A percentile compares a stretch with the other conserved stretches of the same genome.
Evolutionary conservation across 257 asterid species (phyloP).

Genomic region (Ilex aquifolium): DNA sequence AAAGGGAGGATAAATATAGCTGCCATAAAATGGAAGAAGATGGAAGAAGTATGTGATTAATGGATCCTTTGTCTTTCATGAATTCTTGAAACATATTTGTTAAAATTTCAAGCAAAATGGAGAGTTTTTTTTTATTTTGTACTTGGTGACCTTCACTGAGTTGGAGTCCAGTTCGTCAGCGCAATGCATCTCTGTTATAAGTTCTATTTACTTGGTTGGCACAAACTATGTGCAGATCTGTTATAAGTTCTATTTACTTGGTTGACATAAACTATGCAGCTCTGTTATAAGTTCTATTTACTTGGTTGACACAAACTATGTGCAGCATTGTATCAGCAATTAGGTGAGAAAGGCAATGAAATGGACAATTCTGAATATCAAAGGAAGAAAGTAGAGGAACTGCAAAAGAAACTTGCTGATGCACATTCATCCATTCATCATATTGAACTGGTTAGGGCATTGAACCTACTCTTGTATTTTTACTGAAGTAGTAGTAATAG

Average conservation of each 20-base stretch:
- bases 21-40: too few relatives aligned
- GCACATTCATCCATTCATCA: conserved; percentile 69
- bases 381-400: conserved; percentile 65
- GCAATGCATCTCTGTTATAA: too few relatives aligned
- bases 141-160: neutral
- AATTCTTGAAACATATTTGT: too few relatives aligned
- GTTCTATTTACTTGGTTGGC: neutral
- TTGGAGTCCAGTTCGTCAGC: neutral
- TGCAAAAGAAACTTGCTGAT: conserved; percentile 58
- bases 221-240: too few relatives aligned
- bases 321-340: conserved; percentile 79
- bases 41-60: too few relatives aligned
- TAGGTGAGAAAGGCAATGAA: conserved; percentile 72
- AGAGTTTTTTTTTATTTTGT: too few relatives aligned
- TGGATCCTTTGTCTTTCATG: neutral
- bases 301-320: neutral
- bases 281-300: neutral
- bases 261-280: neutral
- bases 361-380: conserved; percentile 65
- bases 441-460: conserved; percentile 54
- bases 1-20: too few relatives aligned
- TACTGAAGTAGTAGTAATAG: neutral
- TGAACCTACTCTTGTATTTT: neutral
- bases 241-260: neutral
- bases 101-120: neutral